phyloP scores from a whole-genome alignment of 2,329 filamentous ascomycete genomes.

The Phoma sp. region DNA sequence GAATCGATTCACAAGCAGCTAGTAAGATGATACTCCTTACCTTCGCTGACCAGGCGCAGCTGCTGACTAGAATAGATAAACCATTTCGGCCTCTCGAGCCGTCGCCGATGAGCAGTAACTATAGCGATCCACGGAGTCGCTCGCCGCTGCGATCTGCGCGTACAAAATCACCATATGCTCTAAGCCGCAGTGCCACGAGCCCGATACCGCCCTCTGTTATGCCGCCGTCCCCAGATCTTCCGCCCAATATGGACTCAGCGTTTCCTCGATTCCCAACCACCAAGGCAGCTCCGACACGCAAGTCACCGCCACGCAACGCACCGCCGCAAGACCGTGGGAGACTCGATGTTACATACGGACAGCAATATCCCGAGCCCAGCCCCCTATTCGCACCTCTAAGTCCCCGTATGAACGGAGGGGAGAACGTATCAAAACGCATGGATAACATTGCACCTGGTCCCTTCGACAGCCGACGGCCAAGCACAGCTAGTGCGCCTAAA shows the following conservation, averaged over 20 bases:
- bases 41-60: neutral
- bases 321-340: slow-evolving; percentile 30
- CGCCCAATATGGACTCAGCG: slow-evolving; percentile 55
- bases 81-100: slow-evolving; percentile 39
- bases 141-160: slow-evolving; percentile 32
- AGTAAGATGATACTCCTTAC: slow-evolving; percentile 53
- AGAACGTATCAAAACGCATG: slow-evolving; percentile 64
- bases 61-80: slow-evolving; percentile 36
- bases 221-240: slow-evolving; percentile 41
- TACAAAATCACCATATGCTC: slow-evolving; percentile 35
- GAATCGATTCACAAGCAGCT: slow-evolving; percentile 63
- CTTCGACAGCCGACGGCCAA: slow-evolving; percentile 58
- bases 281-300: slow-evolving; percentile 31
- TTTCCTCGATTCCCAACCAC: slow-evolving; percentile 61
- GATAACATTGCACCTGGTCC: slow-evolving; percentile 70
- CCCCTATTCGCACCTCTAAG: slow-evolving; percentile 56
- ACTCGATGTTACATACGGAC: slow-evolving; percentile 32
- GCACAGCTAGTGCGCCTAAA: slow-evolving; percentile 44
- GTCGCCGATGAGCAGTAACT: slow-evolving; percentile 38
- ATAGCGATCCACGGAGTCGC: slow-evolving; percentile 31
- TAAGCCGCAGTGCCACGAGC: slow-evolving; percentile 45
- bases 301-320: slow-evolving; percentile 24
- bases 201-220: slow-evolving; percentile 41
- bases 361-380: slow-evolving; percentile 41
- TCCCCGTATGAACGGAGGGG: slow-evolving; percentile 52